A percentile compares a stretch with the other conserved stretches of the same genome.
Conservation (phyloP, 768 basidiomycete genomes). For the Amanita phalloides region DNA sequence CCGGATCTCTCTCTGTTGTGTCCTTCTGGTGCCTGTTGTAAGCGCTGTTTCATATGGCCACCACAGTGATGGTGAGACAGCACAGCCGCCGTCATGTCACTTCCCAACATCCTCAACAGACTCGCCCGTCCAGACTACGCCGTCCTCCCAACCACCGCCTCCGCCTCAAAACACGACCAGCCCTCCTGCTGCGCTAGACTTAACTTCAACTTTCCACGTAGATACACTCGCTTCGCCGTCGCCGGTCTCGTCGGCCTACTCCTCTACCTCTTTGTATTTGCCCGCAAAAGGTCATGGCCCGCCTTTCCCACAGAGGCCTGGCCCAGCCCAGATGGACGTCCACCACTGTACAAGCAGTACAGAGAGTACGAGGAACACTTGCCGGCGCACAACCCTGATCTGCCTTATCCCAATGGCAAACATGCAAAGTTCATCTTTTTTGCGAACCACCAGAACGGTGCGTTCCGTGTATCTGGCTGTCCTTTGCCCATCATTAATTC, state of each 20-base stretch:
- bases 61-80: not conserved
- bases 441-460: slow-evolving; percentile 4
- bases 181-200: not conserved
- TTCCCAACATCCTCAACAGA: not conserved
- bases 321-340: not conserved
- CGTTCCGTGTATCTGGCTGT: not conserved
- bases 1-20: too few species aligned
- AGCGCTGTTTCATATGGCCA: too few species aligned
- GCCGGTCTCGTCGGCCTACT: not conserved
- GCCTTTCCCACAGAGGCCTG: not conserved
- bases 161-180: not conserved
- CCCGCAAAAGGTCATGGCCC: not conserved
- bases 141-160: not conserved
- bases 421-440: slow-evolving; percentile 5
- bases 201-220: not conserved
- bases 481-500: too few species aligned
- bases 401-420: slow-evolving; percentile 38
- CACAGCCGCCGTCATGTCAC: not conserved
- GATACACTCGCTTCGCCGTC: not conserved
- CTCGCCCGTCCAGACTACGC: not conserved
- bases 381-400: slow-evolving; percentile 37
- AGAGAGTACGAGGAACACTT: slow-evolving; percentile 28
- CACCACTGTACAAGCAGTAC: slow-evolving; percentile 18
- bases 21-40: too few species aligned
- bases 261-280: not conserved